phyloP scores from a whole-genome alignment of 164 flowering plant species.

The Piper betle region DNA sequence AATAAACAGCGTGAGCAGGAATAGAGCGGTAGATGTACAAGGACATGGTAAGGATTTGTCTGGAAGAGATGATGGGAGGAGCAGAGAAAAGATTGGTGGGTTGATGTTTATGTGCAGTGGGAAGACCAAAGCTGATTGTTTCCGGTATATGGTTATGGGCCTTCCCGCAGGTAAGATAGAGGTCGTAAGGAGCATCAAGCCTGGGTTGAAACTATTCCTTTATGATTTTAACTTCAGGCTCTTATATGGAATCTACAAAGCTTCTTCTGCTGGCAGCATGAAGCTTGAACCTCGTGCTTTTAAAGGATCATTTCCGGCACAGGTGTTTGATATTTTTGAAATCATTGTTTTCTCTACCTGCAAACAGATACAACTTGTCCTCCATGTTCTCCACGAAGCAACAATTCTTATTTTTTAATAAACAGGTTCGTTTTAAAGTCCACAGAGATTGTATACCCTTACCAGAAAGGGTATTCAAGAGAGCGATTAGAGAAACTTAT shows the following conservation, averaged over 20 bases:
- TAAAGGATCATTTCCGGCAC: slow-evolving; percentile 11
- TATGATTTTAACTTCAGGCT: slow-evolving; percentile 13
- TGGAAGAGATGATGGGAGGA: slow-evolving; percentile 5
- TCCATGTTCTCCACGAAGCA: background rate
- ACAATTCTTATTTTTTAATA: background rate
- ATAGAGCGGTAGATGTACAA: slow-evolving; percentile 5
- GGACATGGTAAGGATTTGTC: slow-evolving; percentile 4
- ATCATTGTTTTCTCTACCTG: background rate
- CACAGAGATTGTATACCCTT: slow-evolving; percentile 51
- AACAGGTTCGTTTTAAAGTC: slow-evolving; percentile 10
- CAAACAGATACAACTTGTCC: background rate
- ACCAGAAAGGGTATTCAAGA: slow-evolving; percentile 53
- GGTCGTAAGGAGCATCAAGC: slow-evolving; percentile 8
- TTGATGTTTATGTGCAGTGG: slow-evolving; percentile 14
- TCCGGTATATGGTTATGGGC: slow-evolving; percentile 11
- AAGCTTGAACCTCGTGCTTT: slow-evolving; percentile 13
- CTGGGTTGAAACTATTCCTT: slow-evolving; percentile 12
- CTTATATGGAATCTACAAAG: slow-evolving; percentile 12
- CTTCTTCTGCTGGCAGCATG: slow-evolving; percentile 9
- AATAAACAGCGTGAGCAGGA: slow-evolving; percentile 1
- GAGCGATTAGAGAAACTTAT: slow-evolving; percentile 57
- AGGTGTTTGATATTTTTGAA: background rate
- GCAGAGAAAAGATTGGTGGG: slow-evolving; percentile 11
- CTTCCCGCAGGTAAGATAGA: slow-evolving; percentile 4
- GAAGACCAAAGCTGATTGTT: slow-evolving; percentile 11